Evolutionary conservation across 2,329 filamentous ascomycete species (phyloP).

Genomic region (Microsporum canis): DNA sequence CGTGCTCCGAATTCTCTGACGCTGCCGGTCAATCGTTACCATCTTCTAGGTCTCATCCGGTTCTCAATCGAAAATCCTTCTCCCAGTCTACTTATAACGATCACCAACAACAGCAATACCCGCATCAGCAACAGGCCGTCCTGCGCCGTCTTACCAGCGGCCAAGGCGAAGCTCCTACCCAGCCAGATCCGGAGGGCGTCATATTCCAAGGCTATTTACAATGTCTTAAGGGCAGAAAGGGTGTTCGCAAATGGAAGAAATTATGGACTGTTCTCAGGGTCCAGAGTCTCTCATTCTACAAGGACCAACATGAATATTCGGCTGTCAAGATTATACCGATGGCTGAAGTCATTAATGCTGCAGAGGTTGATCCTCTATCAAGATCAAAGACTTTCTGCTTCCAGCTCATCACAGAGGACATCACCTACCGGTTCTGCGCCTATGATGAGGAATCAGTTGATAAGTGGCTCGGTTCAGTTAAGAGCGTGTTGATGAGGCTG

Average conservation of each 20-base stretch:
- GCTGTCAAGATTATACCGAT: conserved; percentile 73
- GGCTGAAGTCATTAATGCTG: conserved; percentile 69
- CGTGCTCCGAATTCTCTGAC: conserved; percentile 81
- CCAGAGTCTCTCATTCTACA: conserved; percentile 78
- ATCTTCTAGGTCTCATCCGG: conserved; percentile 16
- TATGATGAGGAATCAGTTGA: conserved; percentile 71
- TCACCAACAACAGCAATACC: conserved; percentile 22
- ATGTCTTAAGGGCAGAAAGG: conserved; percentile 65
- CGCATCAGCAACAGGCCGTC: neutral
- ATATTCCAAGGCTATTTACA: conserved; percentile 87
- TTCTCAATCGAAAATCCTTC: conserved; percentile 1
- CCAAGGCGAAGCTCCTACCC: conserved; percentile 40
- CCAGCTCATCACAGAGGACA: conserved; percentile 89
- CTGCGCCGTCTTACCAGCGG: conserved; percentile 49
- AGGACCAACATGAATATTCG: conserved; percentile 81
- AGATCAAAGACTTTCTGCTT: conserved; percentile 76
- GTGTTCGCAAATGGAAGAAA: conserved; percentile 87
- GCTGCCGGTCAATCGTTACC: conserved; percentile 20
- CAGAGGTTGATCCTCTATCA: conserved; percentile 81
- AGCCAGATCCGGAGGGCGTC: conserved; percentile 71
- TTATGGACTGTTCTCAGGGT: conserved; percentile 85
- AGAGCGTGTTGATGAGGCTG: conserved; percentile 45
- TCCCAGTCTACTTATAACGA: conserved; percentile 17
- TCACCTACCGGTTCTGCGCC: conserved; percentile 65
- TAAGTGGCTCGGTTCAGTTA: conserved; percentile 79